Base-by-base conservation (phyloP, 2,329 filamentous ascomycete species). In the Curvularia sp. region DNA sequence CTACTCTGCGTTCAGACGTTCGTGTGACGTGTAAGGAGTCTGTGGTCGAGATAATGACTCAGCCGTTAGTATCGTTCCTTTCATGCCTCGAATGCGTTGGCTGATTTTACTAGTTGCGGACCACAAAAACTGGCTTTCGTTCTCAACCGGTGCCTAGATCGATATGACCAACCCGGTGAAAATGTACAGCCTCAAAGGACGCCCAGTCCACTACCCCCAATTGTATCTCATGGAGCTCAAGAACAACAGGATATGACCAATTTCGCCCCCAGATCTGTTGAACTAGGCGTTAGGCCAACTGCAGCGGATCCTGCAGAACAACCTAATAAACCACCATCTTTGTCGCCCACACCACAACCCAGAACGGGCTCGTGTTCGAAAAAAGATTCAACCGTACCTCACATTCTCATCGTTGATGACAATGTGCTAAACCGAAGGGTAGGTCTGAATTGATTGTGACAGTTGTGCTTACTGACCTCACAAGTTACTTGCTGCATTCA, bases 341-440 rank as follows among this genome's bases (percentile, higher is more conserved):
- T 46, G 2, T 48, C 51, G 2, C 39, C 28, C 5, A 15, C 7
- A n/a, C 28, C 20, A 24, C 50, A 55, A 13, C 10, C 10, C 3
- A 28, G 18, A 5, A 15, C 38, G 4, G n/a, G 42, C 0, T 31
- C 47, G n/a, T 22, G 22, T 15, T 38, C 24, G 3, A 43, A 55
- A 48, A 35, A 55, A 5, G 55, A 49, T 5, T n/a, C 42, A 22
- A 24, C 26, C 15, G 30, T 42, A 4, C 59, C 62, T 4, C 59
- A 66, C 5, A 62, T 77, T 0, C 69, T 80, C 0, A 71, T 79
- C 1, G 73, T 76, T 0, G 78, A 80, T 47, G 78, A 79, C 47
- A 80, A 80, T 35, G 15, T 59, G 0, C 68, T 80, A 38, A 80
- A 80, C 20, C 63, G 77, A 2, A 75, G 67, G 61, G 75, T 76